Evolutionary conservation across 2,329 filamentous ascomycete genomes (phyloP).

Genomic region (Arachnopeziza araneosa): DNA sequence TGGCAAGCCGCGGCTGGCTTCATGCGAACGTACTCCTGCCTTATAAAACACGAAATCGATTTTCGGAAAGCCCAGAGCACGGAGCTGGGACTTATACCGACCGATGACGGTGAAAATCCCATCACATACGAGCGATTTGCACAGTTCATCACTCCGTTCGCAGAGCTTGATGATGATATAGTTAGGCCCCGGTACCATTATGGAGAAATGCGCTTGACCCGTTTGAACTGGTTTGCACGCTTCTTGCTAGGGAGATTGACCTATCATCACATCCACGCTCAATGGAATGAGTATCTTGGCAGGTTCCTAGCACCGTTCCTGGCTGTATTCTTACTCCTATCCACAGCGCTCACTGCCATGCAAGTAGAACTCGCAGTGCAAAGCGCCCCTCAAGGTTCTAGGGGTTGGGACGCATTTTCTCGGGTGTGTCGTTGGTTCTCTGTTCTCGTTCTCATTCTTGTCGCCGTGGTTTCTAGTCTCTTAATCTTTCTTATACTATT

Average conservation of each 20-base stretch:
- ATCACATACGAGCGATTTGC: slow-evolving; percentile 14
- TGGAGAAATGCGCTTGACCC: slow-evolving; percentile 30
- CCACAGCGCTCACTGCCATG: slow-evolving; percentile 5
- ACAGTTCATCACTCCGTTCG: not conserved
- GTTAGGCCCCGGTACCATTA: slow-evolving; percentile 28
- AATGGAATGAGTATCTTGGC: slow-evolving; percentile 9
- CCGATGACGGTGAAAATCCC: not conserved
- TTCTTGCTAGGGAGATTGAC: slow-evolving; percentile 3
- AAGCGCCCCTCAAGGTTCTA: too few species aligned
- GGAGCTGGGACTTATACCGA: slow-evolving; percentile 25
- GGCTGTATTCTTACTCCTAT: slow-evolving; percentile 2
- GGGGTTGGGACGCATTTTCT: too few species aligned
- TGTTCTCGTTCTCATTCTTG: too few species aligned
- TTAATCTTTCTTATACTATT: too few species aligned
- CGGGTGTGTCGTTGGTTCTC: too few species aligned
- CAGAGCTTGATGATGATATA: slow-evolving; percentile 10
- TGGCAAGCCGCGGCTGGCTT: slow-evolving; percentile 25
- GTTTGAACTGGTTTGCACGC: slow-evolving; percentile 11
- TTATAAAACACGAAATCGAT: slow-evolving; percentile 33
- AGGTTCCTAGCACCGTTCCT: slow-evolving; percentile 10
- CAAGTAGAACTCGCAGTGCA: slow-evolving; percentile 8
- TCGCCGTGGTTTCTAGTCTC: too few species aligned
- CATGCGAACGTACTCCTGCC: slow-evolving; percentile 29
- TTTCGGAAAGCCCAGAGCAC: slow-evolving; percentile 32
- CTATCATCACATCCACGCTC: slow-evolving; percentile 1